Conservation (phyloP, 345 rosid genomes). For the Populus euphratica region DNA sequence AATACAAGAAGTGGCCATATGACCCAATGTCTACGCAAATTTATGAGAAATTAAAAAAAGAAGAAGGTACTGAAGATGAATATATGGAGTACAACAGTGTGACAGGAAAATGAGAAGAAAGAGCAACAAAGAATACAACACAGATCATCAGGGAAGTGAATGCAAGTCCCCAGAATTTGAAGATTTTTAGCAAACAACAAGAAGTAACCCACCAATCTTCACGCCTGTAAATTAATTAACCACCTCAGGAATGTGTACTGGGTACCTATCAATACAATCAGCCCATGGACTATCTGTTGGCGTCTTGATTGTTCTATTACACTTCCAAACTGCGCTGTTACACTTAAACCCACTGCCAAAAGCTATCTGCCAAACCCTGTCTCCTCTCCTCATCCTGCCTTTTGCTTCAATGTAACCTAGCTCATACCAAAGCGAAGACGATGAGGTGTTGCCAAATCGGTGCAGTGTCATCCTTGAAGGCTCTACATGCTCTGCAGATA, state of each 20-base stretch:
- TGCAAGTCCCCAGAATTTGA: not conserved
- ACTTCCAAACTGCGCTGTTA: conserved; percentile 59
- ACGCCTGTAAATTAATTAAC: conserved; percentile 27
- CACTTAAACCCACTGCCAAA: conserved; percentile 66
- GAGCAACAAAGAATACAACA: not conserved
- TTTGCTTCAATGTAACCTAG: conserved; percentile 47
- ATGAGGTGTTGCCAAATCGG: conserved; percentile 58
- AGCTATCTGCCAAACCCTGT: conserved; percentile 63
- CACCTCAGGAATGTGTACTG: conserved; percentile 29
- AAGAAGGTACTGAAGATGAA: not conserved
- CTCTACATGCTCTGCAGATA: conserved; percentile 44
- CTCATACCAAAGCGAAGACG: conserved; percentile 60
- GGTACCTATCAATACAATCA: conserved; percentile 41
- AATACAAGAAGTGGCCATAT: not conserved
- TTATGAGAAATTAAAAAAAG: not conserved
- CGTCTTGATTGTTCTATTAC: conserved; percentile 24
- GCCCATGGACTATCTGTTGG: conserved; percentile 43
- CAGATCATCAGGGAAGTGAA: not conserved
- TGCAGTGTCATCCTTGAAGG: conserved; percentile 61
- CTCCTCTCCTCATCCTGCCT: conserved; percentile 42
- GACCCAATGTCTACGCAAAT: not conserved
- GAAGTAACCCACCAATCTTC: not conserved
- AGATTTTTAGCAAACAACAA: not conserved
- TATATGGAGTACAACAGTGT: conserved; percentile 15
- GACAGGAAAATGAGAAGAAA: not conserved